Conservation (phyloP, 768 basidiomycete genomes). For the Macrocybe gigantea region DNA sequence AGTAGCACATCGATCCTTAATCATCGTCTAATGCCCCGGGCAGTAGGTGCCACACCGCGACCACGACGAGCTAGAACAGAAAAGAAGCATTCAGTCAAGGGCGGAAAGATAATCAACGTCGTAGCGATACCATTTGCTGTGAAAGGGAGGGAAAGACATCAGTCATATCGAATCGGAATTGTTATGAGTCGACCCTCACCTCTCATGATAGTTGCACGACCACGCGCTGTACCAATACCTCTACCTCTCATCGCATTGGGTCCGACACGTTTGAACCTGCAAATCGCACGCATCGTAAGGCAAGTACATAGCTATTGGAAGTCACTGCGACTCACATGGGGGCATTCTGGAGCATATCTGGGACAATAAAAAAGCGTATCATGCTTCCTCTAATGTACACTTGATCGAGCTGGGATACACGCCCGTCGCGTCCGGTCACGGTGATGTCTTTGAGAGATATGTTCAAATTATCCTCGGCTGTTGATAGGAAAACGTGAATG, state of each 20-base stretch:
- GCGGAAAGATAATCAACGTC: not conserved
- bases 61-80: constrained; percentile 70
- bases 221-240: constrained; percentile 98
- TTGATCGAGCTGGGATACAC: constrained; percentile 97
- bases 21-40: constrained; percentile 81
- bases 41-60: constrained; percentile 67
- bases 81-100: constrained; percentile 2
- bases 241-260: constrained; percentile 98
- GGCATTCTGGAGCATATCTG: constrained; percentile 98
- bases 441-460: constrained; percentile 96
- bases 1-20: constrained; percentile 2
- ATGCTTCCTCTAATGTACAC: constrained; percentile 99
- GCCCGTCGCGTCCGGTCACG: constrained; percentile 95
- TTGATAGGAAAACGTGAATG: constrained; percentile 7
- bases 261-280: constrained; percentile 97
- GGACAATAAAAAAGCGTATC: constrained; percentile 98
- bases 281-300: not conserved
- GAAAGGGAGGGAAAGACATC: constrained; percentile 13
- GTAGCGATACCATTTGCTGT: constrained; percentile 70
- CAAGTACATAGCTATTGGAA: not conserved
- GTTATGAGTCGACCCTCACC: constrained; percentile 44
- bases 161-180: constrained; percentile 9
- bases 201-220: constrained; percentile 97
- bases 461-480: constrained; percentile 98
- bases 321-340: constrained; percentile 70